Evolutionary conservation across 2,329 filamentous ascomycete species (phyloP).

Genomic region (Aspergillus latus): DNA sequence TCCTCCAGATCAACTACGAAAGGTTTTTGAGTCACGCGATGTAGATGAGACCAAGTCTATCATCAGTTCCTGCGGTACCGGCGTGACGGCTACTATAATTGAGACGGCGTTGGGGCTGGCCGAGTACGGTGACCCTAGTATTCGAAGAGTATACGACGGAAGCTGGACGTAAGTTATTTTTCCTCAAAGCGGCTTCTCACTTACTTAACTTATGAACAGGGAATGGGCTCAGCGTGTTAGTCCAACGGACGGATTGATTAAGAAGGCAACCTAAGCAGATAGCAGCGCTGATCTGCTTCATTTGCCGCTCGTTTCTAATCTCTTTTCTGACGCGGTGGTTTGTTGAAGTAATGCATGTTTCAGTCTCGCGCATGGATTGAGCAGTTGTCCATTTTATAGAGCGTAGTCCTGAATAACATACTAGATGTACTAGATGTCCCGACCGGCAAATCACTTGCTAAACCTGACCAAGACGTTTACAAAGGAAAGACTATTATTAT

Average conservation of each 20-base stretch:
- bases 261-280: constrained; percentile 28
- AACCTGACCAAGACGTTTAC: neutral
- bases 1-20: constrained; percentile 67
- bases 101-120: constrained; percentile 83
- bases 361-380: neutral
- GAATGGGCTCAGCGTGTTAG: constrained; percentile 54
- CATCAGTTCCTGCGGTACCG: constrained; percentile 86
- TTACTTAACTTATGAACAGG: constrained; percentile 26
- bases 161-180: constrained; percentile 83
- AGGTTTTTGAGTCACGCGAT: constrained; percentile 76
- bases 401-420: neutral
- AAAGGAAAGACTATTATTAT: neutral
- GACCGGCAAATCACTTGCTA: neutral
- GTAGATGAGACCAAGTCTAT: constrained; percentile 78
- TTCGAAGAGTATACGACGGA: constrained; percentile 83
- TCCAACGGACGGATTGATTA: constrained; percentile 48
- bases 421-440: neutral
- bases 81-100: constrained; percentile 87
- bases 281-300: neutral
- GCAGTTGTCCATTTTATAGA: constrained; percentile 8
- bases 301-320: neutral
- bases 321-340: neutral
- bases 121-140: constrained; percentile 65
- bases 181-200: neutral
- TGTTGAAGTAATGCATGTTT: neutral